A percentile compares a stretch with the other conserved stretches of the same genome.
Conservation (phyloP, 192 early-diverging fungal genomes). For the Chytriomyces hyalinus region DNA sequence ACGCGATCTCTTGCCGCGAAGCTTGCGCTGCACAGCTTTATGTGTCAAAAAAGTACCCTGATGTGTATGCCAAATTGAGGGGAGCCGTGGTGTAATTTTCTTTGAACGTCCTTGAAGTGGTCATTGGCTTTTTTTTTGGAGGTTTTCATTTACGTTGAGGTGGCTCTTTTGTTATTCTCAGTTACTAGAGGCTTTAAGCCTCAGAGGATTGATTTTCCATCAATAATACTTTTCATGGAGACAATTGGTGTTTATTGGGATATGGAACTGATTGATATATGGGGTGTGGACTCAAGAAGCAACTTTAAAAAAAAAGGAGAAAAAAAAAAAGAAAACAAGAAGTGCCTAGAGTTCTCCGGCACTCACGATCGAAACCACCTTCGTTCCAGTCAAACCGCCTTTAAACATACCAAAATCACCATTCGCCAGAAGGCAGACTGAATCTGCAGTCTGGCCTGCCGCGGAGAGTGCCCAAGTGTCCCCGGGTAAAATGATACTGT, state of each 20-base stretch:
- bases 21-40: slow-evolving; percentile 40
- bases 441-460: neutral
- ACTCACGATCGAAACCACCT: neutral
- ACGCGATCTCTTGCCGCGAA: slow-evolving; percentile 66
- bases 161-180: neutral
- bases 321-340: neutral
- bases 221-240: too few species aligned
- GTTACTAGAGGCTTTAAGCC: too few species aligned
- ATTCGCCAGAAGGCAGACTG: neutral
- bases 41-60: slow-evolving; percentile 25
- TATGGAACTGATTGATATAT: neutral
- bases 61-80: slow-evolving; percentile 37
- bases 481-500: neutral
- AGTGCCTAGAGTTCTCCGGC: neutral
- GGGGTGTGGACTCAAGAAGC: neutral
- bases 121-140: neutral
- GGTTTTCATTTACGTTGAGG: neutral
- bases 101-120: neutral
- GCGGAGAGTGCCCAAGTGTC: neutral
- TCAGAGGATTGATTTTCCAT: too few species aligned
- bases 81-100: neutral
- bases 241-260: neutral
- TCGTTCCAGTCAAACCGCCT: neutral
- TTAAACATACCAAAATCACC: neutral
- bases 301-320: neutral